These are phyloP conservation scores for Russula abietina DNA, from an alignment of 768 basidiomycete genomes.

Conservation along the genomic window DNA sequence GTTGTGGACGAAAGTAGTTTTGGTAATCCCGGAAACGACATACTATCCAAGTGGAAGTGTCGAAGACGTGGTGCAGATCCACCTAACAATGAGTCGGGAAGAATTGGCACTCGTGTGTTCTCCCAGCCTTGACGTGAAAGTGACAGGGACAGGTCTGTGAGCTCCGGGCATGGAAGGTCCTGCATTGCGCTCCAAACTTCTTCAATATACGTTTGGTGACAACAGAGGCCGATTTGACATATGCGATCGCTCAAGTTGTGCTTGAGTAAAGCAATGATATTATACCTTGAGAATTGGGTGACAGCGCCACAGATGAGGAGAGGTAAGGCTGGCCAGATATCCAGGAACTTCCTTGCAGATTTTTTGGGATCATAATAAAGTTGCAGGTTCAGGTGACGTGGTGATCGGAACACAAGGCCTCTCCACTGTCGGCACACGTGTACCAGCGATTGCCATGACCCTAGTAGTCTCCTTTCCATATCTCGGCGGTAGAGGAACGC, in stretches of 20 bases:
- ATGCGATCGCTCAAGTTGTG: background rate
- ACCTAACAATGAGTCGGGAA: no score
- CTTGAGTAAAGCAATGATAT: background rate
- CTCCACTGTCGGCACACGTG: background rate
- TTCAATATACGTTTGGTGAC: background rate
- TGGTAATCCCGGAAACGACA: no score
- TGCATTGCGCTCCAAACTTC: background rate
- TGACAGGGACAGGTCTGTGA: background rate
- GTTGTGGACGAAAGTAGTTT: no score
- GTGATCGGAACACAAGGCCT: background rate
- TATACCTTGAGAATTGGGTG: background rate
- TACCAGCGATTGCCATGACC: background rate
- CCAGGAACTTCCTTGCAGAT: background rate
- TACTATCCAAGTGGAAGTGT: no score
- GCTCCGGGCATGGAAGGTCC: background rate
- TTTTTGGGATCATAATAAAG: background rate
- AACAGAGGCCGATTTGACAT: no score
- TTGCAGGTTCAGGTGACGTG: background rate
- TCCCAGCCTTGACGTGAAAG: no score
- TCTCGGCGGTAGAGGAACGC: no score
- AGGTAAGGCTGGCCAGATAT: background rate
- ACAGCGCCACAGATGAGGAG: background rate
- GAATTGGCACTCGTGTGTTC: no score
- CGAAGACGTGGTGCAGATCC: no score
- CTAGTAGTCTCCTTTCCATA: accelerated